Conservation (phyloP, 768 basidiomycete genomes). For the Clitopilus passeckerianus region DNA sequence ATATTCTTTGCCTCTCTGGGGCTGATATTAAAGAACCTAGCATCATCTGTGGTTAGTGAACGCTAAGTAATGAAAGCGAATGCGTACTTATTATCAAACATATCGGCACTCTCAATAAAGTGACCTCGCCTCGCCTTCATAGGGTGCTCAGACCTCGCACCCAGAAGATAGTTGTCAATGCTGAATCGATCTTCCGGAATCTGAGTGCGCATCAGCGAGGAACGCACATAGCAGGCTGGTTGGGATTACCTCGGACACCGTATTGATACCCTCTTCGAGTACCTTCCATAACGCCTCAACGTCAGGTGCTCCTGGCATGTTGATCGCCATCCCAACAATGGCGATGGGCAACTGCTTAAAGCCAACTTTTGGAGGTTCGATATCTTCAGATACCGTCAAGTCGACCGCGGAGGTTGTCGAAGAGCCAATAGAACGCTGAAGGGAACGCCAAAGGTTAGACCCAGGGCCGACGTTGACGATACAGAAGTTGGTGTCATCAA, state of each 20-base stretch:
- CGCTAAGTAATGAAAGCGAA: neutral
- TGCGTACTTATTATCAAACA: slow-evolving; percentile 55
- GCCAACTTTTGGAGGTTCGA: slow-evolving; percentile 4
- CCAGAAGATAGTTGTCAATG: slow-evolving; percentile 30
- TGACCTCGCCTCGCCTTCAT: slow-evolving; percentile 57
- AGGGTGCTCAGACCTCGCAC: slow-evolving; percentile 26
- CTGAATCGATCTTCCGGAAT: slow-evolving; percentile 59
- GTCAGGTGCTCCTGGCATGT: slow-evolving; percentile 49
- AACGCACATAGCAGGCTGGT: too few species aligned
- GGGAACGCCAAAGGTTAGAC: slow-evolving; percentile 27
- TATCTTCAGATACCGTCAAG: slow-evolving; percentile 3
- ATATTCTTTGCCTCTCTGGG: slow-evolving; percentile 72
- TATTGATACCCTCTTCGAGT: slow-evolving; percentile 51
- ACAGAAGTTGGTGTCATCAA: slow-evolving; percentile 18
- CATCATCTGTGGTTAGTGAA: neutral
- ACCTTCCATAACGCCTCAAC: slow-evolving; percentile 51
- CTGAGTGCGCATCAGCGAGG: slow-evolving; percentile 25
- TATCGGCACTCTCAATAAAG: slow-evolving; percentile 51
- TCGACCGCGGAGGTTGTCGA: slow-evolving; percentile 13
- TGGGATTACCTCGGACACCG: slow-evolving; percentile 43
- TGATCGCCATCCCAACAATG: slow-evolving; percentile 68
- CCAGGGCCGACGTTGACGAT: slow-evolving; percentile 51
- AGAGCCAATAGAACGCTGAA: slow-evolving; percentile 28
- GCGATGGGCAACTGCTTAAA: slow-evolving; percentile 51
- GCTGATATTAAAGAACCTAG: slow-evolving; percentile 63